phyloP scores from a whole-genome alignment of 148 eudicot species.

The Camellia lanceoleosa region DNA sequence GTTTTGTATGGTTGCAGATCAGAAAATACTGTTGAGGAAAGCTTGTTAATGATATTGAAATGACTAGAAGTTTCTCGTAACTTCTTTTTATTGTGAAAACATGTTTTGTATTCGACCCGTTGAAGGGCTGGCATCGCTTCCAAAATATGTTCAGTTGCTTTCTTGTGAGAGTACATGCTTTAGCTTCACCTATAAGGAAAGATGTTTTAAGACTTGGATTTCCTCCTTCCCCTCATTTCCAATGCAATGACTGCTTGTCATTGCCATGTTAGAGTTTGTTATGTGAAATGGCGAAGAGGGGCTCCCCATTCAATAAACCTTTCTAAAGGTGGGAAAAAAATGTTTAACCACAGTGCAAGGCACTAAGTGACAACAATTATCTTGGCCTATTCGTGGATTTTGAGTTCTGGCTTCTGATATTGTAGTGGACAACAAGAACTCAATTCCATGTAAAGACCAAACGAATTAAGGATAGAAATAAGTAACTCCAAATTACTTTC shows the following conservation, averaged over 20 bases:
- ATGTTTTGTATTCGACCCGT: background rate
- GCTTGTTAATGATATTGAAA: background rate
- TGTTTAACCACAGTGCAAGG: background rate
- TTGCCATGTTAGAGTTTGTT: background rate
- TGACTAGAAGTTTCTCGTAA: too few species aligned
- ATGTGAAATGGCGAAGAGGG: background rate
- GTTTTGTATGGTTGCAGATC: background rate
- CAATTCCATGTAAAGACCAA: background rate
- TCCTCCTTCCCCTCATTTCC: too few species aligned
- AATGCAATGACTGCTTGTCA: too few species aligned
- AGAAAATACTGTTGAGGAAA: background rate
- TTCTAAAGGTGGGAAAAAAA: background rate
- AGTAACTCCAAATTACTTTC: background rate
- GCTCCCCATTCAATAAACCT: background rate
- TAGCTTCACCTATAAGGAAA: background rate
- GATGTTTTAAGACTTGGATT: background rate
- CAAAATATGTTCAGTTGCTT: constrained; percentile 1
- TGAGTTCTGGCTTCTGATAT: background rate
- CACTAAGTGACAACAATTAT: background rate
- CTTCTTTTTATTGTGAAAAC: too few species aligned
- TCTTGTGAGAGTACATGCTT: background rate
- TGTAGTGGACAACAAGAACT: background rate
- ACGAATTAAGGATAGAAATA: background rate
- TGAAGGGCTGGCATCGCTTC: background rate
- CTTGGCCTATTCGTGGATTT: background rate